Percentiles rank a stretch among this genome's conserved stretches.
These are phyloP conservation scores for Coemansia sp. DNA, from an alignment of 192 early-diverging fungal genomes.

Conservation along the genomic window DNA sequence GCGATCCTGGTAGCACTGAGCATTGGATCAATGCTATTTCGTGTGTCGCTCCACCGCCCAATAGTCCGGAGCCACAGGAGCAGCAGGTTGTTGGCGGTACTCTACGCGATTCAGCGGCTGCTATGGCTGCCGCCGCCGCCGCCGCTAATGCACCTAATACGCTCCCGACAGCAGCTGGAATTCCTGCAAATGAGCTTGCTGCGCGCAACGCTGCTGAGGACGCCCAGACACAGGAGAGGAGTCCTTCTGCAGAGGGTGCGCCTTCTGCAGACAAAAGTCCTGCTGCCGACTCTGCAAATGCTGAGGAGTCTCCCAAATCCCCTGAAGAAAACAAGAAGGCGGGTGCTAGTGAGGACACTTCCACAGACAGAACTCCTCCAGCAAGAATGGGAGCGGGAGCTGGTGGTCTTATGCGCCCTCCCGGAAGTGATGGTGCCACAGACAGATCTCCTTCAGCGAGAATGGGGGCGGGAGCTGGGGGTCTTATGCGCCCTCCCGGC, in stretches of 20 bases:
- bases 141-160: constrained; percentile 4
- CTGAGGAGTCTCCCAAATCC: not conserved
- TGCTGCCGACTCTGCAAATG: not conserved
- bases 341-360: not conserved
- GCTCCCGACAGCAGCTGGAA: constrained; percentile 31
- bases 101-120: constrained; percentile 26
- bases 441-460: too few species aligned
- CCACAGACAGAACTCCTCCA: not conserved
- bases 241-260: not conserved
- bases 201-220: constrained; percentile 23
- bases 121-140: constrained; percentile 12
- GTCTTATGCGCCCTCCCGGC: too few species aligned
- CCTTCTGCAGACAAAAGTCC: not conserved
- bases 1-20: constrained; percentile 10
- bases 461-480: too few species aligned
- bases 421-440: too few species aligned
- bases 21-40: constrained; percentile 39
- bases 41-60: constrained; percentile 10
- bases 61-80: constrained; percentile 8
- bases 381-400: too few species aligned
- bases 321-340: not conserved
- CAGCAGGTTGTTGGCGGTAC: constrained; percentile 24
- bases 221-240: not conserved
- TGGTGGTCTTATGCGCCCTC: too few species aligned
- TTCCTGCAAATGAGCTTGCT: constrained; percentile 20